Evolutionary conservation across 2,329 filamentous ascomycete species (phyloP), one percentile per base, ranked within the genome.

Genomic region (Colletotrichum echinochloae): DNA sequence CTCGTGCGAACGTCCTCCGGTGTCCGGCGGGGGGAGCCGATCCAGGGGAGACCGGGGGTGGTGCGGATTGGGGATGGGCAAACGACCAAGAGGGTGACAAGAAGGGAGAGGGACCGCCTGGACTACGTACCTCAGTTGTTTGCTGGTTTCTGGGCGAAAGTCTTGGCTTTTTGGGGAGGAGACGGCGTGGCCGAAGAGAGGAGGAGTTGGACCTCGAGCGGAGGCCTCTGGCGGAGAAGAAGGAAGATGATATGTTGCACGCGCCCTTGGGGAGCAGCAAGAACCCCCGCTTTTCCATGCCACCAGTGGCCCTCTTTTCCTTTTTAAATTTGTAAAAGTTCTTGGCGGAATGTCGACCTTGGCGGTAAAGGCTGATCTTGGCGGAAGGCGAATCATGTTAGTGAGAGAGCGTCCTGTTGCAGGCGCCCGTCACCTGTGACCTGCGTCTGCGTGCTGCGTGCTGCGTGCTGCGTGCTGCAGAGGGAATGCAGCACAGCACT

Each of bases 151-250:
- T 60, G 44, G 63, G 41, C 63, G 39, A 12, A 65, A 44, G 55
- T 52, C 52, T 65, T 41, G 64, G 35, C 56, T 5, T 35, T 44
- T 52, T 23, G 55, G 30, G 49, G 48, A 46, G 49, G 49, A 61
- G 60, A 67, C 57, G 64, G 67, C 61, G 57, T 59, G 68, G 37
- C 64, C 56, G 64, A 70, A 30, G 56, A 54, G 64, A 70, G 20
- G 56, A 54, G 39, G 35, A 67, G 64, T 59, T n/a, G n/a, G 67
- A 61, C 64, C 46, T 48, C 49, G 51, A 70, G 68, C 64, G 68
- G 68, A 70, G 68, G 68, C 68, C 68, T 70, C 67, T 70, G 64
- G 67, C 67, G 67, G 67, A 67, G 67, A 59, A 57, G 20, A 30
- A 59, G 67, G 67, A 67, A 67, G 51, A 67, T 67, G 57, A 67